Evolutionary conservation across 2,329 filamentous ascomycete species (phyloP), one percentile per base, ranked within the genome.

Genomic region (Torrubiella hemipterigena): DNA sequence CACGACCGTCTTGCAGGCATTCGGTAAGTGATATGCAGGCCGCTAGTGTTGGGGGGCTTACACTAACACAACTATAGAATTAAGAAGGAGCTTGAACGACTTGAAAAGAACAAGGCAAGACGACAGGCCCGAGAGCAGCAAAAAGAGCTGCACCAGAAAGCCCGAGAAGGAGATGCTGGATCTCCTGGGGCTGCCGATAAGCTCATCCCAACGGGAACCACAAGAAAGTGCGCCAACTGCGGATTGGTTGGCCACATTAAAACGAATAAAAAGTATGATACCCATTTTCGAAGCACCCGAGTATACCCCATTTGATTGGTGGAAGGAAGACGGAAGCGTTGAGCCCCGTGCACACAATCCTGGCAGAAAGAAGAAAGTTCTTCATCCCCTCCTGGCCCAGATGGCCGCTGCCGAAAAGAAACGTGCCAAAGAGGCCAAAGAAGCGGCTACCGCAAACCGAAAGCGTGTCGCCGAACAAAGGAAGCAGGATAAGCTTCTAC

Each of bases 221-320:
- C 80, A 20, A 73, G 93, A 47, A 96, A 96, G 63, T 98, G 91
- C 60, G 91, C 91, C 43, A 96, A 95, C 56, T 98, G 91, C 59
- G 91, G 91, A 30, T 82, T 91, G 55, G 81, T 93, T 33, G 91
- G 91, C 19, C 91, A 98, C 51, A 98, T 98, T 66, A 95, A 95
- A 60, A 96, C 89, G 29, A 96, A 96, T 66, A 93, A 95, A 64
- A 96, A 95, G 85, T 91, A 73, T 59, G 67, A 57, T 32, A 22
- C 35, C 30, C 29, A 30, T 38, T 33, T n/a, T n/a, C n/a, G n/a
- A n/a, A n/a, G n/a, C 21, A 46, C 38, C 51, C 48, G 36, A 42
- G 49, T 41, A 41, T 46, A 23, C 40, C 36, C 27, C 43, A 17
- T 56, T 53, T 48, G 50, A 55, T 49, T 55, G 52, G 52, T 55